These are phyloP conservation scores for Vaccinium vitisidaea DNA, from an alignment of 148 eudicot species.

Conservation along the genomic window DNA sequence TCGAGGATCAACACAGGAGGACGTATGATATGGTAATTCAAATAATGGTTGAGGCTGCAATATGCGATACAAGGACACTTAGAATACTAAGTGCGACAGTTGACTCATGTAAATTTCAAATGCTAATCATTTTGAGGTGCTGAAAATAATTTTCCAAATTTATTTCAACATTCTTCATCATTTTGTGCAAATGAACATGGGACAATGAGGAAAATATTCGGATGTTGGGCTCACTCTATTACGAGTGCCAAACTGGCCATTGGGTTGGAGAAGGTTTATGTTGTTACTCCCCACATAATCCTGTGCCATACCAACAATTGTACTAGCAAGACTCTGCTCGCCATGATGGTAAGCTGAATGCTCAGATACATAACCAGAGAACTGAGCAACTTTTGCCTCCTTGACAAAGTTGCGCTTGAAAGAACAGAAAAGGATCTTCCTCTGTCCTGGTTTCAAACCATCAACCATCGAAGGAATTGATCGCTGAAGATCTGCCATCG, in stretches of 20 bases:
- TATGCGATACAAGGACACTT: neutral
- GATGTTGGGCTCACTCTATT: constrained; percentile 37
- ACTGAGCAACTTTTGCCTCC: constrained; percentile 79
- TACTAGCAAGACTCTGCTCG: constrained; percentile 75
- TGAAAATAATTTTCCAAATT: neutral
- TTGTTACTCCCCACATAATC: constrained; percentile 88
- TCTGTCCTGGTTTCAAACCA: constrained; percentile 98
- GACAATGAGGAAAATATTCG: neutral
- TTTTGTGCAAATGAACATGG: neutral
- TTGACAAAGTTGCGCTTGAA: constrained; percentile 68
- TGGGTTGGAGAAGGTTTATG: constrained; percentile 72
- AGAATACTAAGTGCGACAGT: neutral
- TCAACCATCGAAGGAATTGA: constrained; percentile 94
- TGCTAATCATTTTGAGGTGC: neutral
- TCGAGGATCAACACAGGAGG: neutral
- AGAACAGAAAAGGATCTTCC: constrained; percentile 84
- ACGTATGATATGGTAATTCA: neutral
- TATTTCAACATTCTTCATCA: neutral
- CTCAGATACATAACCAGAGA: constrained; percentile 88
- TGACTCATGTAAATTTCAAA: neutral
- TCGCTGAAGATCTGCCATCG: constrained; percentile 88
- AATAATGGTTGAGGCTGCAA: neutral
- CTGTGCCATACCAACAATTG: constrained; percentile 96
- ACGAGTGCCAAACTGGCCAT: constrained; percentile 91
- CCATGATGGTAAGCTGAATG: constrained; percentile 97